phyloP scores from a whole-genome alignment of 352 stramenopile species.

The Halophytophthora batemanensis region DNA sequence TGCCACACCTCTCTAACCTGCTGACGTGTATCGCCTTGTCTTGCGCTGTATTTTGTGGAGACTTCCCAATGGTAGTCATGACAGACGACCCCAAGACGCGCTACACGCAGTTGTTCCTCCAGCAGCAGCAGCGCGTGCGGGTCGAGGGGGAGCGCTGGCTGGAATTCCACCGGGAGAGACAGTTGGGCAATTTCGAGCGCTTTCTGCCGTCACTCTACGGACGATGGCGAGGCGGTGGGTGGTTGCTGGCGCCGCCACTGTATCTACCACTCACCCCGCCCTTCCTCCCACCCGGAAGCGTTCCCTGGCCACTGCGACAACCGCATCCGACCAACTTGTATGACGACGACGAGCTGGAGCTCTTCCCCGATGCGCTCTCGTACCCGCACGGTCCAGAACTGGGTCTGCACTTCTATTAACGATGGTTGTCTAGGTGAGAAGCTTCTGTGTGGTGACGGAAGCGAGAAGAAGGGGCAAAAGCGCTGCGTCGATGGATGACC shows the following conservation, averaged over 20 bases:
- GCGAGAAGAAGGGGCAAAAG: no score
- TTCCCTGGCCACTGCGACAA: conserved; percentile 10
- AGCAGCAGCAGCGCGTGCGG: conserved; percentile 11
- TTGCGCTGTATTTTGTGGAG: conserved; percentile 14
- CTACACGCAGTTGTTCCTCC: conserved; percentile 20
- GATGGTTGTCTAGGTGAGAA: not conserved
- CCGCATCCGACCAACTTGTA: conserved; percentile 8
- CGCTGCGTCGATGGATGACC: no score
- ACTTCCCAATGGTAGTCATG: conserved; percentile 11
- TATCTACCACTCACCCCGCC: conserved; percentile 14
- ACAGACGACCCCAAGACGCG: conserved; percentile 10
- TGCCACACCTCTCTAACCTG: not conserved
- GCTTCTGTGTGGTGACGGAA: not conserved
- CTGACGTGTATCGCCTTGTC: not conserved
- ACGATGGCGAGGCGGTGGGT: conserved; percentile 10
- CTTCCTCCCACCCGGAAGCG: conserved; percentile 13
- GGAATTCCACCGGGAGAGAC: conserved; percentile 6
- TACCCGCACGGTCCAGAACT: conserved; percentile 6
- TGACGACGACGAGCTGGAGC: conserved; percentile 12
- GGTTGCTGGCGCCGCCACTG: conserved; percentile 10
- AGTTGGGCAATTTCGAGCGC: conserved; percentile 3
- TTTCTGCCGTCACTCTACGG: conserved; percentile 10
- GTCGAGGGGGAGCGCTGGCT: conserved; percentile 5
- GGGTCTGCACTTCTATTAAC: conserved; percentile 14
- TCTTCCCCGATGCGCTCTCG: conserved; percentile 15